Evolutionary conservation across 1,284 basidiomycete species (phyloP).

Genomic region (Ceratobasidium sp.): DNA sequence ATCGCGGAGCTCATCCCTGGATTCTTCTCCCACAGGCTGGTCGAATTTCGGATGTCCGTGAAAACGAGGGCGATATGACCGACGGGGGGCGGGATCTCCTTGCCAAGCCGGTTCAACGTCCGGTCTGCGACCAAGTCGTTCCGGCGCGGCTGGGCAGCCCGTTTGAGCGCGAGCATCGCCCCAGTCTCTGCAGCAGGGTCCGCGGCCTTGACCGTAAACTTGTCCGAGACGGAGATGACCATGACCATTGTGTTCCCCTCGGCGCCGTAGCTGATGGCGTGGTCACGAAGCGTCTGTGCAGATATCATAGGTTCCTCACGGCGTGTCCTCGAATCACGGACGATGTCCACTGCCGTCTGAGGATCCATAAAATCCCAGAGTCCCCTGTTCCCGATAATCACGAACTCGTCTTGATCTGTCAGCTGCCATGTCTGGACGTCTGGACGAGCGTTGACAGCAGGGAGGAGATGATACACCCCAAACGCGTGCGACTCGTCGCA

Average conservation of each 20-base stretch:
- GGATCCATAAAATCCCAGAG: conserved; percentile 96
- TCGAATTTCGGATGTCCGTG: conserved; percentile 98
- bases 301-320: conserved; percentile 94
- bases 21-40: conserved; percentile 96
- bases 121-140: conserved; percentile 57
- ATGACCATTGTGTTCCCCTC: conserved; percentile 97
- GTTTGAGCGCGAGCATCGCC: conserved; percentile 50
- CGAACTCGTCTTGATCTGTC: conserved; percentile 91
- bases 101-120: conserved; percentile 69
- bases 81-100: conserved; percentile 87
- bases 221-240: conserved; percentile 88
- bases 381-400: conserved; percentile 93
- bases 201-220: conserved; percentile 68
- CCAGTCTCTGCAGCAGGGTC: conserved; percentile 50
- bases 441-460: conserved; percentile 91
- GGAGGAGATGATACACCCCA: conserved; percentile 92
- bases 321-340: conserved; percentile 71
- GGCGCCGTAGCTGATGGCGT: conserved; percentile 96
- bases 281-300: conserved; percentile 95
- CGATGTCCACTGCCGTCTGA: conserved; percentile 97
- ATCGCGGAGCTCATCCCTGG: conserved; percentile 96
- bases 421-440: conserved; percentile 79
- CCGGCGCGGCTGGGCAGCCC: conserved; percentile 50
- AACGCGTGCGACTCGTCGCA: conserved; percentile 83
- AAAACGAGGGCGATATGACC: conserved; percentile 96